phyloP scores from a whole-genome alignment of 352 stramenopile species.

The Phytophthora melonis region DNA sequence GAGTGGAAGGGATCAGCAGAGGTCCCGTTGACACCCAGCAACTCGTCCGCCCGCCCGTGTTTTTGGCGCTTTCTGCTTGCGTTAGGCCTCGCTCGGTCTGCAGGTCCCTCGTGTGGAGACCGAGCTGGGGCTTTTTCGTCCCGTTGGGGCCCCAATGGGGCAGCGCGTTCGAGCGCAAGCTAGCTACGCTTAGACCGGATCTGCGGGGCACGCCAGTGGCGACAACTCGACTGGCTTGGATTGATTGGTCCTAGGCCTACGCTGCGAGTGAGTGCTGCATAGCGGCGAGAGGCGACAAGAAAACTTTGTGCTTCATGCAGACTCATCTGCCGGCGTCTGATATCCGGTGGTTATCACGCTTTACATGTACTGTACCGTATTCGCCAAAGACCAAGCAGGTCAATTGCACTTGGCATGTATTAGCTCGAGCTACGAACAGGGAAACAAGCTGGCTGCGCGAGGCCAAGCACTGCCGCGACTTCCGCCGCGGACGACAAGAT shows the following conservation, averaged over 20 bases:
- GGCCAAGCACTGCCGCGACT: neutral
- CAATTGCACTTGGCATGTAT: neutral
- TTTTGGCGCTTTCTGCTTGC: slow-evolving; percentile 36
- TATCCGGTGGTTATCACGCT: slow-evolving; percentile 23
- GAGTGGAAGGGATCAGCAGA: slow-evolving; percentile 23
- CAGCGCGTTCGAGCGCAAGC: slow-evolving; percentile 3
- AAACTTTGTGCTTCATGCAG: neutral
- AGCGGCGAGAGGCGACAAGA: neutral
- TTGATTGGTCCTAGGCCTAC: slow-evolving; percentile 35
- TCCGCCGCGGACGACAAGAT: slow-evolving; percentile 18
- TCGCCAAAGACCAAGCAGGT: neutral
- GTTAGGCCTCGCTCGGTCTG: slow-evolving; percentile 21
- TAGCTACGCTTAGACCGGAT: slow-evolving; percentile 19
- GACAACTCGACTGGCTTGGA: slow-evolving; percentile 22
- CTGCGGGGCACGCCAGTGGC: slow-evolving; percentile 33
- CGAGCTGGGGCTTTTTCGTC: slow-evolving; percentile 34
- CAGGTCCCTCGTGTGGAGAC: slow-evolving; percentile 24
- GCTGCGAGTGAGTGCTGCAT: neutral
- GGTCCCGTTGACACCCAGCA: slow-evolving; percentile 8
- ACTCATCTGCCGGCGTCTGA: slow-evolving; percentile 29
- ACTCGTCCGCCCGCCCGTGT: slow-evolving; percentile 26
- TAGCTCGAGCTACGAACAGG: neutral
- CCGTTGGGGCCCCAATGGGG: slow-evolving; percentile 19
- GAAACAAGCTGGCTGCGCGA: neutral
- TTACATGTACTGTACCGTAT: too few species aligned